A percentile compares a stretch with the other conserved stretches of the same genome.
Conservation (phyloP, 192 early-diverging fungal species). For the Backusella liffmaniae region DNA sequence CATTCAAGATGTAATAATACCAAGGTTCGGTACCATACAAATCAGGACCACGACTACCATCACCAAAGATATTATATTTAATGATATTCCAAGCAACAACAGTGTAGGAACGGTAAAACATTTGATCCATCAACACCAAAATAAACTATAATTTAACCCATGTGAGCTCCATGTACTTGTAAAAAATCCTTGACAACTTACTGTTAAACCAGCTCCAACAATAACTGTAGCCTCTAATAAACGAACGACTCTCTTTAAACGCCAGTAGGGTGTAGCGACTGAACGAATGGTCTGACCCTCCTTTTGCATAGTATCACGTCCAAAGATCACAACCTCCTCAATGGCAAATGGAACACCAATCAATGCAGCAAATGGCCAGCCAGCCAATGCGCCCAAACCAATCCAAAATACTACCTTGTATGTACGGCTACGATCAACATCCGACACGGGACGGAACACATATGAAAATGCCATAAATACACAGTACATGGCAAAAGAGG, state of each 20-base stretch:
- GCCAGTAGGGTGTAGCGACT: conserved; percentile 40
- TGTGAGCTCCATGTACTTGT: background rate
- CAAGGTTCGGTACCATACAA: conserved; percentile 93
- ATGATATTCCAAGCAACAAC: conserved; percentile 88
- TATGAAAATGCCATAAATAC: conserved; percentile 72
- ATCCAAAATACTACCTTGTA: conserved; percentile 59
- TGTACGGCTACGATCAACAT: conserved; percentile 44
- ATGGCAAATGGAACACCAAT: conserved; percentile 75
- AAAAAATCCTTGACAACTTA: conserved; percentile 14
- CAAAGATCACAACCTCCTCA: conserved; percentile 63
- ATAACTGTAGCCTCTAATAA: conserved; percentile 38
- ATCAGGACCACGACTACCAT: conserved; percentile 58
- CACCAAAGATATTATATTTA: conserved; percentile 86
- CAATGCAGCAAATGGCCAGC: conserved; percentile 88
- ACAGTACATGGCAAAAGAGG: conserved; percentile 91
- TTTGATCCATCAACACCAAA: conserved; percentile 69
- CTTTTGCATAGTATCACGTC: conserved; percentile 38
- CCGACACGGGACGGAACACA: conserved; percentile 56
- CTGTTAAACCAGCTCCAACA: conserved; percentile 35
- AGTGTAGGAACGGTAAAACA: conserved; percentile 67
- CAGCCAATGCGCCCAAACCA: conserved; percentile 62
- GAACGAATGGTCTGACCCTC: conserved; percentile 22
- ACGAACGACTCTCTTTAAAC: conserved; percentile 41
- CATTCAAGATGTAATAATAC: conserved; percentile 90
- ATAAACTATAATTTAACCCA: conserved; percentile 42